Evolutionary conservation across 148 eudicot genomes (phyloP).

Genomic region (Camellia sinensis): DNA sequence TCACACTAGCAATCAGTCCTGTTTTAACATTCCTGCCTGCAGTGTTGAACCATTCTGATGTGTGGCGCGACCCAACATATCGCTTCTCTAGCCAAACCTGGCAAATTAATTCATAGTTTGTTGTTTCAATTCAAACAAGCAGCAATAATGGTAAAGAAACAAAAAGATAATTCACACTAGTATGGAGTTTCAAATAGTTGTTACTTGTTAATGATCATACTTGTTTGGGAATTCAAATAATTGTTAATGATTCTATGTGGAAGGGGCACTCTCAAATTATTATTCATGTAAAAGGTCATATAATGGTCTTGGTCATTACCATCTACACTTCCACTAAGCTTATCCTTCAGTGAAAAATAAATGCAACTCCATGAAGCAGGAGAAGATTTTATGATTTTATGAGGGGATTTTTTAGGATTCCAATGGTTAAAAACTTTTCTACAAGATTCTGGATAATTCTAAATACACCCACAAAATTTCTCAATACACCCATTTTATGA

Average conservation of each 20-base stretch:
- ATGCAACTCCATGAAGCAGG: too few species aligned
- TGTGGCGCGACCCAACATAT: conserved; percentile 77
- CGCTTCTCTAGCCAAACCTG: conserved; percentile 95
- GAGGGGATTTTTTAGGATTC: too few species aligned
- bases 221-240: background rate
- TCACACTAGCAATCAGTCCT: conserved; percentile 91
- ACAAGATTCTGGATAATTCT: too few species aligned
- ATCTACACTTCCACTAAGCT: too few species aligned
- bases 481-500: too few species aligned
- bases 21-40: conserved; percentile 98
- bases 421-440: too few species aligned
- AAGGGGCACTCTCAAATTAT: background rate
- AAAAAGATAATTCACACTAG: background rate
- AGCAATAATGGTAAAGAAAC: background rate
- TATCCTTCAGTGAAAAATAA: too few species aligned
- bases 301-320: too few species aligned
- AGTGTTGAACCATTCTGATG: conserved; percentile 96
- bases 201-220: background rate
- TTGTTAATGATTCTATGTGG: background rate
- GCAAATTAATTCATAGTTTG: background rate
- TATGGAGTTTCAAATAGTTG: background rate
- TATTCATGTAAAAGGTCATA: too few species aligned
- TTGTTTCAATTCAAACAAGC: too few species aligned
- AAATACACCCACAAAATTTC: too few species aligned
- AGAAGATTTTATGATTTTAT: too few species aligned